These are phyloP conservation scores for Trichoderma pleuroti DNA, from an alignment of 2,329 filamentous ascomycete species.

Conservation along the genomic window DNA sequence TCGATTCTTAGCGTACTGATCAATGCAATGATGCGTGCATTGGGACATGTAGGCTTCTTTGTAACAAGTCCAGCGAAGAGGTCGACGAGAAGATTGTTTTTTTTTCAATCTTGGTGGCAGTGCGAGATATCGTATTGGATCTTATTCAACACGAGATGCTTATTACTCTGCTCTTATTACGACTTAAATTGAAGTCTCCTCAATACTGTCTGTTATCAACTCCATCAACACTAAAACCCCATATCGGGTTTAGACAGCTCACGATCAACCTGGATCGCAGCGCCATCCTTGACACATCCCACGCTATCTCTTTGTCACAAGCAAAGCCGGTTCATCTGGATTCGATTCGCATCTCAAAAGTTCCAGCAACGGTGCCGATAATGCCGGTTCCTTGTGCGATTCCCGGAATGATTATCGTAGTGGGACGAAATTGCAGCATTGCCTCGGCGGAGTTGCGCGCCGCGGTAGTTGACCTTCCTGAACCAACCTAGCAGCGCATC, in stretches of 20 bases:
- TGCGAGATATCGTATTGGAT: background rate
- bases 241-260: background rate
- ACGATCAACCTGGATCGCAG: background rate
- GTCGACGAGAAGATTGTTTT: background rate
- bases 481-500: background rate
- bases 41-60: background rate
- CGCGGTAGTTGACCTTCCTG: background rate
- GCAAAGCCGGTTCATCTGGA: background rate
- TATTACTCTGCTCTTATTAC: background rate
- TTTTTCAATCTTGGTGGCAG: background rate
- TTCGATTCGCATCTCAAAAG: background rate
- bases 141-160: background rate
- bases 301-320: background rate
- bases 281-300: background rate
- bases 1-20: background rate
- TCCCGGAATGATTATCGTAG: background rate
- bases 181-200: background rate
- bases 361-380: constrained; percentile 1
- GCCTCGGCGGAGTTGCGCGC: background rate
- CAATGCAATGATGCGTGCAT: background rate
- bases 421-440: background rate
- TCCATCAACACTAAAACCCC: background rate
- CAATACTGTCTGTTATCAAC: background rate
- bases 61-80: background rate
- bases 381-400: background rate